Evolutionary conservation across 495 filamentous ascomycete species (phyloP).

Genomic region (Rhizodiscina lignyota): DNA sequence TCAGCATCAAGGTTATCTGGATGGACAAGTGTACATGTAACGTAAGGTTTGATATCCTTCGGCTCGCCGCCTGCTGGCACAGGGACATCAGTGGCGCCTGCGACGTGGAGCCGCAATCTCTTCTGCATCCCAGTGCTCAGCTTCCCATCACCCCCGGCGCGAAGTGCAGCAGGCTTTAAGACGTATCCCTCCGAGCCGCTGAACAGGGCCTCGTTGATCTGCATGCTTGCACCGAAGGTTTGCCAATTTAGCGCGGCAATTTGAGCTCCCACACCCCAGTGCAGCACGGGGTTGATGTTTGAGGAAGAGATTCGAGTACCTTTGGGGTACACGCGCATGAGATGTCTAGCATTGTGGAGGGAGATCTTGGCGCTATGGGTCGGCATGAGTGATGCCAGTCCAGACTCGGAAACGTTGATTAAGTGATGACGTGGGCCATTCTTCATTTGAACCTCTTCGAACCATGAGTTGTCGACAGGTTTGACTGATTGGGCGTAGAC

Average conservation of each 20-base stretch:
- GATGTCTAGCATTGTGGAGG: conserved; percentile 59
- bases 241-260: conserved; percentile 86
- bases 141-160: conserved; percentile 27
- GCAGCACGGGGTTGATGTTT: conserved; percentile 66
- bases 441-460: conserved; percentile 15
- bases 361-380: conserved; percentile 23
- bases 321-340: conserved; percentile 83
- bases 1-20: conserved; percentile 21
- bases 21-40: conserved; percentile 35
- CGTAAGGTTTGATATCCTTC: conserved; percentile 29
- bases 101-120: conserved; percentile 28
- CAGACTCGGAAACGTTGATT: conserved; percentile 38
- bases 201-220: conserved; percentile 94
- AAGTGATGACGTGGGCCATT: conserved; percentile 36
- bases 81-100: conserved; percentile 32
- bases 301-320: conserved; percentile 68
- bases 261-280: conserved; percentile 83
- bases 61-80: conserved; percentile 19
- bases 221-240: conserved; percentile 75
- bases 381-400: conserved; percentile 23
- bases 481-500: conserved; percentile 42
- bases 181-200: conserved; percentile 67
- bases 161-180: conserved; percentile 51
- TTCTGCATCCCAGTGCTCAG: conserved; percentile 17
- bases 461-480: conserved; percentile 35